Base-by-base conservation (phyloP, 2,329 filamentous ascomycete genomes). In the Nothophaeocryptopus gaeumannii region DNA sequence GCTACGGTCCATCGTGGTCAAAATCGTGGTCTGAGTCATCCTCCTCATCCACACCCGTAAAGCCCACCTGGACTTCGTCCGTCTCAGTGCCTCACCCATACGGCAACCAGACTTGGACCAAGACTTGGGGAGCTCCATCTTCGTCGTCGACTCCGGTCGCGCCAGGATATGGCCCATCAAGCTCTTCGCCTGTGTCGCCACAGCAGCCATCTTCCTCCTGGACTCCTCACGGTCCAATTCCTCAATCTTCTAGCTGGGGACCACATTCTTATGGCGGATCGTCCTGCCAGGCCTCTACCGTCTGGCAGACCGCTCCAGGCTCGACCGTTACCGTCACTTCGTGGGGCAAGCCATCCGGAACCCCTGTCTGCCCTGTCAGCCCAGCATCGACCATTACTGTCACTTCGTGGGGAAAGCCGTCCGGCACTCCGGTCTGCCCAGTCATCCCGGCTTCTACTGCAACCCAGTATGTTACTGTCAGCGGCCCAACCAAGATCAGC, bases 401-500 rank as follows among this genome's bases (percentile, higher is more conserved):
- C 8, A 43, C 40, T 15, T 32, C 33, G 35, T 43, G 40, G 40
- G 40, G 40, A 12, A 43, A 43, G 31, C 40, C 40, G 33, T 34
- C 30, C 30, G 33, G 15, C 8, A 34, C 30, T 16, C 40, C 40
- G n/a, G 30, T 43, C 20, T 26, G 20, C 20, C 20, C 20, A 26
- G 20, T 26, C 20, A 26, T 3, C 20, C 39, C 29, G 8, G 32
- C 41, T 12, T 44, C 41, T 7, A 44, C 15, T 16, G 32, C 36
- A 16, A 44, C 41, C n/a, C 30, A 34, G 29, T 44, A 33, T 31
- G 14, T n/a, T 13, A 50, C 46, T 8, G 39, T 48, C 14, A 29
- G 31, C 20, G 46, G 46, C 13, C 46, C 39, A 9, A 48, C 46
- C 31, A 48, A 26, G 11, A 43, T 48, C n/a, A 20, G 35, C 20